These are phyloP conservation scores for Phytopythium cucurbitacearum DNA, from an alignment of 352 stramenopile species.

Conservation along the genomic window DNA sequence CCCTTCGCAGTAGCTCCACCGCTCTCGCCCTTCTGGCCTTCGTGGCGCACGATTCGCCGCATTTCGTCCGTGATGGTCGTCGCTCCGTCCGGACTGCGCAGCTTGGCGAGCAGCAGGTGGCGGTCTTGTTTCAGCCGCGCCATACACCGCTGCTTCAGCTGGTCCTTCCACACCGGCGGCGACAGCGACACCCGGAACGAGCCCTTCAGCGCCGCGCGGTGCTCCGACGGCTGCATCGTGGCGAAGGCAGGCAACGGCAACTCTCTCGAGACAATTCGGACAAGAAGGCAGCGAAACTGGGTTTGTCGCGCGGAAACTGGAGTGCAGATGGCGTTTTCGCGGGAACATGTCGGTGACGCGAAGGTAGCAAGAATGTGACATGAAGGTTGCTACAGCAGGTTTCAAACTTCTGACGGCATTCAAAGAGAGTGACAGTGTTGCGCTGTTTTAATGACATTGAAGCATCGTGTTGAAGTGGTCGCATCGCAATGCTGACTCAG, in stretches of 20 bases:
- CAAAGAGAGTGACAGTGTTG: not conserved
- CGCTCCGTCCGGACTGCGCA: constrained; percentile 45
- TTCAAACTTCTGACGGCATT: not conserved
- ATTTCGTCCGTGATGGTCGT: constrained; percentile 58
- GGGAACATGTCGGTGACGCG: not conserved
- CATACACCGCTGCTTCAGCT: constrained; percentile 70
- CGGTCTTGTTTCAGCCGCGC: constrained; percentile 63
- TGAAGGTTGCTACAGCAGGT: not conserved
- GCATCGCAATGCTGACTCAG: not conserved
- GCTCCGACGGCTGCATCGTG: constrained; percentile 3
- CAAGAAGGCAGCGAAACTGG: no score
- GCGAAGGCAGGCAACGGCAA: not conserved
- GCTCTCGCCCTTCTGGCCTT: constrained; percentile 17
- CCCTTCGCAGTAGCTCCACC: not conserved
- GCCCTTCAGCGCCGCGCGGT: constrained; percentile 13
- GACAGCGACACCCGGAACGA: constrained; percentile 44
- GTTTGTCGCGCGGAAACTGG: no score
- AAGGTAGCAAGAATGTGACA: not conserved
- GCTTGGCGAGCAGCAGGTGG: constrained; percentile 47
- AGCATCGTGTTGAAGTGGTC: not conserved
- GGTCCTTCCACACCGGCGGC: constrained; percentile 70
- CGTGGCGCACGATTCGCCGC: constrained; percentile 46
- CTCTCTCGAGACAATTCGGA: no score
- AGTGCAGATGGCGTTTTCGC: no score
- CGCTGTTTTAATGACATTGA: not conserved